Evolutionary conservation across 495 filamentous ascomycete species (phyloP).

Genomic region (Tuber umbilicatum): DNA sequence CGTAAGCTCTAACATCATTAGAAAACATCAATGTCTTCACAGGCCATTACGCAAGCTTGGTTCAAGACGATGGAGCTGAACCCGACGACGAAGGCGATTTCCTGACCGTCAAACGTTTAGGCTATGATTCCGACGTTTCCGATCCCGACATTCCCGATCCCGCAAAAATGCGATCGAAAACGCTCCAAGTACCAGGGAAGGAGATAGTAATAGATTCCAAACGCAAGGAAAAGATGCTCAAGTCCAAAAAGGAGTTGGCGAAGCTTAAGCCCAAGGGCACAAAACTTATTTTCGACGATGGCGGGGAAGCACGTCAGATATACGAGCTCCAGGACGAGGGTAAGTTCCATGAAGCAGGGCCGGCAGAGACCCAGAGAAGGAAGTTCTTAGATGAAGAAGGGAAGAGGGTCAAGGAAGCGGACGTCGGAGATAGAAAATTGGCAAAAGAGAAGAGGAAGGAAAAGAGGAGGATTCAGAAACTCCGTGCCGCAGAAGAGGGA

Average conservation of each 20-base stretch:
- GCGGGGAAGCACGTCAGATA: constrained; percentile 71
- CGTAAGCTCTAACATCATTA: constrained; percentile 5
- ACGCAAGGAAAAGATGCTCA: constrained; percentile 83
- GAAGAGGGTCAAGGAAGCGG: constrained; percentile 64
- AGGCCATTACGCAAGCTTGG: constrained; percentile 79
- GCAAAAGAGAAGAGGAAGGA: constrained; percentile 73
- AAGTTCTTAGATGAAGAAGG: constrained; percentile 69
- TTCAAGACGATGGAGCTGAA: constrained; percentile 57
- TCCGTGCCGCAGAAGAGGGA: constrained; percentile 42
- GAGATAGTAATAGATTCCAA: constrained; percentile 77
- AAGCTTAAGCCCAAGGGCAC: constrained; percentile 79
- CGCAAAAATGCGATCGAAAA: constrained; percentile 46
- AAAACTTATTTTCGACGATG: constrained; percentile 86
- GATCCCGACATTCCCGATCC: constrained; percentile 43
- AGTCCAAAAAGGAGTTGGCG: constrained; percentile 85
- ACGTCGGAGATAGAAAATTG: constrained; percentile 72
- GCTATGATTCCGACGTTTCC: constrained; percentile 37
- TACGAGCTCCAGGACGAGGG: constrained; percentile 84
- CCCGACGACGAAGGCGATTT: constrained; percentile 66
- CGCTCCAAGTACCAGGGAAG: constrained; percentile 50
- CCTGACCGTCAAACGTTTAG: constrained; percentile 75
- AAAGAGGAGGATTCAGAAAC: constrained; percentile 78
- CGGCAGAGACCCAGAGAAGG: constrained; percentile 64
- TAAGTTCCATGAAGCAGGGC: constrained; percentile 64
- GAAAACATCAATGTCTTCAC: constrained; percentile 90